Evolutionary conservation across 495 filamentous ascomycete genomes (phyloP), one percentile per base, ranked within the genome.

Genomic region (Immersiella caudata): DNA sequence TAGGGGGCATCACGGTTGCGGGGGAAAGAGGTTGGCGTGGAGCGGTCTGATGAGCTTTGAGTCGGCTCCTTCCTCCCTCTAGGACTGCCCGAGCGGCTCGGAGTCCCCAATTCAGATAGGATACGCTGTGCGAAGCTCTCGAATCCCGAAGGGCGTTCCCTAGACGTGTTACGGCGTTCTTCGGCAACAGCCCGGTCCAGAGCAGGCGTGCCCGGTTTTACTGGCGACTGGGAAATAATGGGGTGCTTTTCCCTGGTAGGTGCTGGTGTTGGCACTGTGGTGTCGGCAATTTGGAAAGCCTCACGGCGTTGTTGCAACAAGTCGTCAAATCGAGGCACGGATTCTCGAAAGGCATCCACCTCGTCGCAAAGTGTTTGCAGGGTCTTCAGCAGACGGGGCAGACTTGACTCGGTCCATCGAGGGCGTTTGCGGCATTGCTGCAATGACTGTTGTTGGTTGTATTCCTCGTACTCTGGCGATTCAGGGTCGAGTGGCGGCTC

Each of bases 311-410:
- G 90, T 54, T 90, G 85, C 26, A 95, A 78, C 8, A 93, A 83
- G 24, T 91, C 87, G 66, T 94, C 89, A 71, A 95, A 93, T 29
- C 92, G 87, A 0, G 90, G 87, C 2, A 95, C 82, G 11, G 90
- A 86, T n/a, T 81, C 77, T 51, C 88, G 85, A 79, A 90, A 93
- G 2, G 83, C 78, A 36, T 84, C 79, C 27, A 93, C 83, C 70
- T 92, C 87, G 26, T 85, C 81, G 7, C 89, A 87, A 0, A 96
- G 85, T 3, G 72, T 76, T 64, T 86, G 81, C 9, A 90, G 68
- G 27, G 84, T 77, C 25, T 66, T 70, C 11, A 90, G 72, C 9
- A 88, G 69, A 0, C 84, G 84, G 6, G 87, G 85, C 0, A 84
- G 69, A 29, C 70, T 69, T 18, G 81, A 77, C 25, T 73, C 67